Percentiles rank a stretch among this genome's conserved stretches.
These are phyloP conservation scores for Blastocrithidia nonstop DNA, from an alignment of 208 protist genomes.

Conservation along the genomic window DNA sequence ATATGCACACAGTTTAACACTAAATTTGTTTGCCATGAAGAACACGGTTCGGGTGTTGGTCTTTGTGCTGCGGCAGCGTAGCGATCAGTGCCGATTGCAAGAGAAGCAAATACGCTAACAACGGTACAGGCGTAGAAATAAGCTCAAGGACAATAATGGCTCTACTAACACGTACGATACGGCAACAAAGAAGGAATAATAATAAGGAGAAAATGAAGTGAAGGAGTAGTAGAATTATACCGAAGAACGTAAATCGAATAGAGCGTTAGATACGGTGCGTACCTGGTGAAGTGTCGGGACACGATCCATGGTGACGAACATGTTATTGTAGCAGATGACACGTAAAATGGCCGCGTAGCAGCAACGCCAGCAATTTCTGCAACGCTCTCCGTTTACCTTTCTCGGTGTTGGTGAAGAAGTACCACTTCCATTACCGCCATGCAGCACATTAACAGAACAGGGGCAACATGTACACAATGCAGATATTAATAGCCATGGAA, in stretches of 20 bases:
- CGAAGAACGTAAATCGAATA: conserved; percentile 1
- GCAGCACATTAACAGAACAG: no score
- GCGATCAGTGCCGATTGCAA: no score
- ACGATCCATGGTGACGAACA: conserved; percentile 29
- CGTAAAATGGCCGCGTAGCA: conserved; percentile 15
- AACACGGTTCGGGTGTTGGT: conserved; percentile 55
- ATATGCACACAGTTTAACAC: conserved; percentile 49
- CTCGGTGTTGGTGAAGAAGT: conserved; percentile 20
- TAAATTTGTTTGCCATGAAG: conserved; percentile 43
- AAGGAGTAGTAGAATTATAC: background rate
- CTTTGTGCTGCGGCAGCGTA: conserved; percentile 38
- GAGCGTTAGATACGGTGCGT: conserved; percentile 20
- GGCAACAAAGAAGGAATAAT: no score
- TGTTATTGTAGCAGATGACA: conserved; percentile 29
- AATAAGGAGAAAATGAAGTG: background rate
- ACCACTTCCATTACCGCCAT: conserved; percentile 6
- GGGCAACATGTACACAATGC: background rate
- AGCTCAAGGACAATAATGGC: no score
- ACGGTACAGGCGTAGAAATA: no score
- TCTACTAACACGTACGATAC: no score
- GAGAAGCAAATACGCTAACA: no score
- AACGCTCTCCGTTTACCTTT: conserved; percentile 32
- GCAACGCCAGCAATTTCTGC: no score
- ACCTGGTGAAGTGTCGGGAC: conserved; percentile 47
- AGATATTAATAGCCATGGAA: background rate